Percentiles rank a stretch among this genome's conserved stretches.
phyloP scores from a whole-genome alignment of 768 basidiomycete species.

The Kwoniella europaea region DNA sequence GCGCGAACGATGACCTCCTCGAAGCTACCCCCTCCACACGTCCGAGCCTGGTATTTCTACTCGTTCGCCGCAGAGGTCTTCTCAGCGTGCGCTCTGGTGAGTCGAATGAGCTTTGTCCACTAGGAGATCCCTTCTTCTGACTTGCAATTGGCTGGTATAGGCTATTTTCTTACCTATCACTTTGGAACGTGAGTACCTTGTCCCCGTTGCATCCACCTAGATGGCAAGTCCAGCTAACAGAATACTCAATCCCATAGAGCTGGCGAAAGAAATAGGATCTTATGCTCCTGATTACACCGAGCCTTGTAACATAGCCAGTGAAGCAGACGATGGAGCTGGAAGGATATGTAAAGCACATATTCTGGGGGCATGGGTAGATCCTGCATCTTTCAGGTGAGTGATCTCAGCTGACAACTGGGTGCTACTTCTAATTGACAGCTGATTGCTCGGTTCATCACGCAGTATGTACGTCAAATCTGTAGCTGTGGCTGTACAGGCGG shows the following conservation, averaged over 20 bases:
- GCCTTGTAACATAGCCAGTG: slow-evolving; percentile 62
- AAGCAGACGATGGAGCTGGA: slow-evolving; percentile 35
- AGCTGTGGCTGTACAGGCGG: slow-evolving; percentile 84
- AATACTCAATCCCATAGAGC: slow-evolving; percentile 73
- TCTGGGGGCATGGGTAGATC: slow-evolving; percentile 85
- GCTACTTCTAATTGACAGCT: too few relatives aligned
- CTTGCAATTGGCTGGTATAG: slow-evolving; percentile 14
- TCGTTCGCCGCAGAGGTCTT: slow-evolving; percentile 54
- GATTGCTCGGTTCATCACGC: slow-evolving; percentile 8
- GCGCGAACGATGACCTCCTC: not conserved
- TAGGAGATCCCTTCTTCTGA: not conserved
- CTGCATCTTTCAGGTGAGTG: slow-evolving; percentile 83
- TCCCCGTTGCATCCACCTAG: too few relatives aligned
- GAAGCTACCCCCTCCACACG: slow-evolving; percentile 21
- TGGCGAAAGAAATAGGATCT: slow-evolving; percentile 85
- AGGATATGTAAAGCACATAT: slow-evolving; percentile 78
- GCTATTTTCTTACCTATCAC: slow-evolving; percentile 56
- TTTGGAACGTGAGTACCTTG: slow-evolving; percentile 55
- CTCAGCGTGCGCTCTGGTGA: slow-evolving; percentile 44
- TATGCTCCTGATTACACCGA: slow-evolving; percentile 69
- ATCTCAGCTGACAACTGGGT: too few relatives aligned
- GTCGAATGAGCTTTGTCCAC: slow-evolving; percentile 4
- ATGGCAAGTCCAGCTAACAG: too few relatives aligned
- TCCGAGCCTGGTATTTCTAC: slow-evolving; percentile 51
- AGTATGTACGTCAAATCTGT: slow-evolving; percentile 87